These are phyloP conservation scores for Candida bentonensis DNA, from an alignment of 805 yeast genomes.

Conservation along the genomic window DNA sequence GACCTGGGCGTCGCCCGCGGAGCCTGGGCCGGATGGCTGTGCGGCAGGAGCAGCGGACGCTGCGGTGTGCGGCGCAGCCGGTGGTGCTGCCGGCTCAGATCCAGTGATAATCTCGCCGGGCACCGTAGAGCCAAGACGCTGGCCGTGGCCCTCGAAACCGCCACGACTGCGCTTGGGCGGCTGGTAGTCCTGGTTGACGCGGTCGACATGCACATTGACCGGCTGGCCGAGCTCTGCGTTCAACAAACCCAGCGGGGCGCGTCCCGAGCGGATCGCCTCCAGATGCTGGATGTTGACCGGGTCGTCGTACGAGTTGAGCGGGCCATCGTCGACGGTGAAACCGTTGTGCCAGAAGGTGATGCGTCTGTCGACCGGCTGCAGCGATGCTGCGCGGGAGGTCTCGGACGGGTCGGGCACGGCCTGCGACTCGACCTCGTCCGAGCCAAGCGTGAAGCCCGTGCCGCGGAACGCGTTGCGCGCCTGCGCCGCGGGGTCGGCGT, in stretches of 20 bases:
- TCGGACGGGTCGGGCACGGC: constrained; percentile 27
- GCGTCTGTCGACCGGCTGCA: constrained; percentile 52
- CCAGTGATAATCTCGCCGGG: constrained; percentile 43
- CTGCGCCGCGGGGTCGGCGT: constrained; percentile 5
- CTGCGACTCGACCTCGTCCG: constrained; percentile 24
- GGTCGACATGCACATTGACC: constrained; percentile 79
- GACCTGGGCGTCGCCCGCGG: constrained; percentile 54
- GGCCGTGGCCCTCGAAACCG: constrained; percentile 71
- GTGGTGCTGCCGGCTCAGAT: constrained; percentile 7
- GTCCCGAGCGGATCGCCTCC: constrained; percentile 70
- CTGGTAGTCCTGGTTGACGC: constrained; percentile 64
- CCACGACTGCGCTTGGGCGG: constrained; percentile 50
- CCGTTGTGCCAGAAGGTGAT: constrained; percentile 96
- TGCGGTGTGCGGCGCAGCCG: constrained; percentile 9
- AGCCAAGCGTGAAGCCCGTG: constrained; percentile 22
- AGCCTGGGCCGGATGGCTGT: constrained; percentile 10
- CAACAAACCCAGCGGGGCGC: constrained; percentile 76
- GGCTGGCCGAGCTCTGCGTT: constrained; percentile 83
- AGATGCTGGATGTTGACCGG: constrained; percentile 72
- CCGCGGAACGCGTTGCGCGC: constrained; percentile 13
- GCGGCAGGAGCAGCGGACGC: constrained; percentile 15
- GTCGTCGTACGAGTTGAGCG: constrained; percentile 75
- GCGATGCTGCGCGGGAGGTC: constrained; percentile 10
- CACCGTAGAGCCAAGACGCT: constrained; percentile 78
- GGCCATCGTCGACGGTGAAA: constrained; percentile 88